Evolutionary conservation across 164 flowering plant genomes (phyloP), one percentile per base, ranked within the genome.

Genomic region (Vitis labrusca): DNA sequence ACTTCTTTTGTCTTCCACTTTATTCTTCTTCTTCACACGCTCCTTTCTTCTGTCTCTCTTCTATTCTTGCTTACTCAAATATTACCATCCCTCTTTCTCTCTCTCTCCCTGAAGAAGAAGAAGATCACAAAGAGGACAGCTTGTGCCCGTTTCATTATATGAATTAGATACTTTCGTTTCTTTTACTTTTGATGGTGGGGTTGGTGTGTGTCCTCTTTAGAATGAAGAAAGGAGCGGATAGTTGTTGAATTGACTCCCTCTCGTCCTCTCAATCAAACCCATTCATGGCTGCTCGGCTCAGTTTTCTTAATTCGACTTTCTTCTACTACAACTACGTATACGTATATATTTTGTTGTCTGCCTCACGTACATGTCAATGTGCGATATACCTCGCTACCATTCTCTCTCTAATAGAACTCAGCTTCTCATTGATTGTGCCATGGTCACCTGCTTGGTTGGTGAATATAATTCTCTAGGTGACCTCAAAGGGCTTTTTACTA

Each of bases 171-270:
- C 55, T 72, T 72, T 63, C 69, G 63, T 79, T 50, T 16, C 72
- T 66, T 75, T 76, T 69, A 75, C 76, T 75, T 75, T 74, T 64
- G 57, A 59, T 29, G 72, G 64, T 72, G 72, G 72, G 69, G 75
- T 76, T 72, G 78, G 71, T 79, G 71, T 63, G 77, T 66, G 69
- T 59, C 60, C 74, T 66, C 73, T 79, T 69, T 70, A 73, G 79
- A 67, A 76, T 65, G 60, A 66, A 52, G 74, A 63, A 66, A 61
- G 76, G 77, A 67, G 77, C 74, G 71, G 27, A 37, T 51, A 72
- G 69, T 79, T 50, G 73, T 75, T 72, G 68, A 67, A 67, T 48
- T 66, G 63, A 30, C 2, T 13, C 67, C 68, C 53, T 69, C 67
- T 16, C 61, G 51, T 59, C 50, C 67, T 62, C 51, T 62, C 27